Evolutionary conservation across 2,329 filamentous ascomycete species (phyloP).

Genomic region (Grosmannia penicillata): DNA sequence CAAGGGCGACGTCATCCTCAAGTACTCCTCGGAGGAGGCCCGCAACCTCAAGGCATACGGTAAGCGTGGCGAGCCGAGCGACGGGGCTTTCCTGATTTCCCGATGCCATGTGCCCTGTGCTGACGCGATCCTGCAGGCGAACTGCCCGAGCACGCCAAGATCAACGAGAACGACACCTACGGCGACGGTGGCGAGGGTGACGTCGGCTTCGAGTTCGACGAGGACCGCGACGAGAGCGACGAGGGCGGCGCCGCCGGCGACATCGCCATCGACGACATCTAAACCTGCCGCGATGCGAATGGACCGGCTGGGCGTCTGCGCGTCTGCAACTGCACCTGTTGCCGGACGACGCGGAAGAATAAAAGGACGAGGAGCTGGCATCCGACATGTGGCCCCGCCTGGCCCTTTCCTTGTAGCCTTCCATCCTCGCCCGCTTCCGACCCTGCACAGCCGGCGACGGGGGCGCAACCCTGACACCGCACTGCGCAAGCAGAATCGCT

Average conservation of each 20-base stretch:
- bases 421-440: neutral
- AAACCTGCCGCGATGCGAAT: constrained; percentile 23
- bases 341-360: neutral
- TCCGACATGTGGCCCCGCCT: too few species aligned
- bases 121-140: constrained; percentile 45
- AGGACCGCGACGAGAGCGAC: constrained; percentile 57
- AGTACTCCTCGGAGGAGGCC: constrained; percentile 93
- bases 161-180: constrained; percentile 98
- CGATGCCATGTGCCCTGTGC: too few species aligned
- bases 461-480: constrained; percentile 1
- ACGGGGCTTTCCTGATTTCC: too few species aligned
- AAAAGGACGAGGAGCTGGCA: neutral
- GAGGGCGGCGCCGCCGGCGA: constrained; percentile 36
- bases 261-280: constrained; percentile 93
- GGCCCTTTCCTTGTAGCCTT: too few species aligned
- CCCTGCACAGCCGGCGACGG: neutral
- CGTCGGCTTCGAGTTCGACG: constrained; percentile 97
- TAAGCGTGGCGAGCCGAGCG: too few species aligned
- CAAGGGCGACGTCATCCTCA: constrained; percentile 85
- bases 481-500: neutral
- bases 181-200: constrained; percentile 87
- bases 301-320: neutral
- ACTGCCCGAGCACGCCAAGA: constrained; percentile 93
- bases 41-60: constrained; percentile 81
- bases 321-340: neutral